Percentiles rank a stretch among this genome's conserved stretches.
Evolutionary conservation across 2,329 filamentous ascomycete genomes (phyloP).

Genomic region (Colletotrichum kahawae): DNA sequence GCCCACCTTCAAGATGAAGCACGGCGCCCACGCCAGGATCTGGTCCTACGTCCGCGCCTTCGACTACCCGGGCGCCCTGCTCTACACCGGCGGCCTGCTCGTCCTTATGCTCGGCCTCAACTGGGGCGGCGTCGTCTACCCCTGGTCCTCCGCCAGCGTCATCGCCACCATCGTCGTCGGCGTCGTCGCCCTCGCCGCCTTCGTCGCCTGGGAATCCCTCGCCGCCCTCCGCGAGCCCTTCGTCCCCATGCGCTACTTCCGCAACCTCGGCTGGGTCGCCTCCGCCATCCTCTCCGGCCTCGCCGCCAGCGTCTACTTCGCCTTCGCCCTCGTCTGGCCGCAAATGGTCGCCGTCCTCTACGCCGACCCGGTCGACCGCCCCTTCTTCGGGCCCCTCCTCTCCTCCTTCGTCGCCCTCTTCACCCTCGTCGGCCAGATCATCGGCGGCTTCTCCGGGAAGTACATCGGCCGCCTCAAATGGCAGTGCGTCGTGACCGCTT

Average conservation of each 20-base stretch:
- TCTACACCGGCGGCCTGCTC: conserved; percentile 34
- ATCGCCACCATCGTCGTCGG: conserved; percentile 35
- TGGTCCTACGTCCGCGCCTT: conserved; percentile 31
- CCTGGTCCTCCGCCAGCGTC: conserved; percentile 35
- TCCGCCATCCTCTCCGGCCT: conserved; percentile 35
- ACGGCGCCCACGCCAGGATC: conserved; percentile 28
- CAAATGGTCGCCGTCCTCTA: conserved; percentile 37
- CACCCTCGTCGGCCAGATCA: conserved; percentile 30
- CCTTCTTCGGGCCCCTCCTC: conserved; percentile 29
- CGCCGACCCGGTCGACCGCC: conserved; percentile 22
- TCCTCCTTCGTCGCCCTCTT: conserved; percentile 32
- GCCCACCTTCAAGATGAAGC: conserved; percentile 35
- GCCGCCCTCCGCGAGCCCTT: conserved; percentile 37
- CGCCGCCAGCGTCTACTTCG: conserved; percentile 42
- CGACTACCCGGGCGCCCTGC: conserved; percentile 34
- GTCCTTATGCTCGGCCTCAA: conserved; percentile 35
- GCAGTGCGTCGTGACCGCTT: conserved; percentile 33
- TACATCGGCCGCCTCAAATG: conserved; percentile 35
- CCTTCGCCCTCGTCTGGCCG: conserved; percentile 42
- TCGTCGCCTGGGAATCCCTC: conserved; percentile 31
- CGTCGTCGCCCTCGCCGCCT: conserved; percentile 25
- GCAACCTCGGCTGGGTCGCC: conserved; percentile 35
- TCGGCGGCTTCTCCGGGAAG: conserved; percentile 29
- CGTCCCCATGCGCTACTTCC: conserved; percentile 39
- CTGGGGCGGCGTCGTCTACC: conserved; percentile 35